Evolutionary conservation across 129 eudicot species (phyloP).

Genomic region (Saposhnikovia divaricata): DNA sequence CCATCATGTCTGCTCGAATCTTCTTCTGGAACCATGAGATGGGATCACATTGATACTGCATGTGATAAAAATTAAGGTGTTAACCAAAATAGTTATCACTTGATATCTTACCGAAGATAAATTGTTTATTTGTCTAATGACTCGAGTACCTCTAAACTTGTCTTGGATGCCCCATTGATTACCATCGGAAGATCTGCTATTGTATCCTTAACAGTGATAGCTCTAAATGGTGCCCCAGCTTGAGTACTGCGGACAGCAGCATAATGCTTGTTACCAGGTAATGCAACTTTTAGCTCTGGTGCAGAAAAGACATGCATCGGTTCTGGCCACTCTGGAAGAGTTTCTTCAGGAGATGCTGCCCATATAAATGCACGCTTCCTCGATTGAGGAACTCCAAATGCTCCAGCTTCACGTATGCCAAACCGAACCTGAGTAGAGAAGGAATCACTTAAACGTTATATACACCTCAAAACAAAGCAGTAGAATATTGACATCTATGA

Average conservation of each 20-base stretch:
- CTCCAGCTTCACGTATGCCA: slow-evolving; percentile 72
- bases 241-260: slow-evolving; percentile 61
- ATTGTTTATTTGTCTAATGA: background rate
- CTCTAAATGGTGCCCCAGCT: slow-evolving; percentile 63
- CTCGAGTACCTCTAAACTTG: slow-evolving; percentile 38
- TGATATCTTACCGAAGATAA: background rate
- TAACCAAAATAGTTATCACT: background rate
- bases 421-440: slow-evolving; percentile 41
- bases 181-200: slow-evolving; percentile 66
- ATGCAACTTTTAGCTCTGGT: slow-evolving; percentile 41
- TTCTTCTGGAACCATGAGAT: slow-evolving; percentile 56
- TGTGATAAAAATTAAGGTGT: background rate
- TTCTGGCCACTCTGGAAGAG: slow-evolving; percentile 71
- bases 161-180: slow-evolving; percentile 45
- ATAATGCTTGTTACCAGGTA: slow-evolving; percentile 28
- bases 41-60: slow-evolving; percentile 54
- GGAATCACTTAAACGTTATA: background rate
- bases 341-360: slow-evolving; percentile 66
- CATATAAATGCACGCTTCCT: slow-evolving; percentile 75
- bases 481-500: background rate
- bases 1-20: slow-evolving; percentile 30
- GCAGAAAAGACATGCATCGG: slow-evolving; percentile 75
- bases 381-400: slow-evolving; percentile 65
- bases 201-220: slow-evolving; percentile 65
- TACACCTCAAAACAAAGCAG: background rate